Evolutionary conservation across 306 rosid genomes (phyloP), one percentile per base, ranked within the genome.

Genomic region (Acacia confusa): DNA sequence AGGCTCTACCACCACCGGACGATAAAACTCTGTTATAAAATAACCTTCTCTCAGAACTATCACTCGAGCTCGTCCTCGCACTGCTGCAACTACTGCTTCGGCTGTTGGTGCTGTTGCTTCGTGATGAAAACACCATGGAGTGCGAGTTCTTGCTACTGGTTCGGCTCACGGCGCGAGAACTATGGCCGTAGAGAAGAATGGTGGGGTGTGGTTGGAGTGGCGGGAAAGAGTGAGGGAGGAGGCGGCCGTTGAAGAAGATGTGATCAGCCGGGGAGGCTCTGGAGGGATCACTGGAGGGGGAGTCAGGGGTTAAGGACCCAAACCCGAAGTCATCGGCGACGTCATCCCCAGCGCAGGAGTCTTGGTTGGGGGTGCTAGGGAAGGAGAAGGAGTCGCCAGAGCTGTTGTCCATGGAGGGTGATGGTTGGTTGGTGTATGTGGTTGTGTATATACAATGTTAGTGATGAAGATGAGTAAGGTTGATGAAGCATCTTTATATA

Each of bases 91-190:
- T 79, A 48, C 94, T 92, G 80, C 91, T 91, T 32, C 90, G 82
- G 69, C 94, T 90, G 69, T 86, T 90, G 15, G 87, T 89, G 92
- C 98, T 94, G 78, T 90, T 94, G 90, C 97, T 92, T 55, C 94
- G 64, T 0, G 98, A 94, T 0, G 93, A 34, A 0, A 38, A 90
- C 84, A 82, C 38, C 40, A 89, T 77, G 0, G 94, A 92, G 24
- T 30, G 36, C 20, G 69, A 63, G 40, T 28, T 30, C 38, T 63
- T 63, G 38, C 69, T 63, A 30, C 69, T 63, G 40, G 69, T 28
- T 27, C 69, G 20, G 76, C 88, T 86, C 4, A 87, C 76, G 10
- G 74, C 5, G 0, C 85, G 75, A 2, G 89, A 67, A 36, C 3
- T 67, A 67, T 67, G 84, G 50, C 15, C 47, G 36, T 84, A 73